Conservation (phyloP, 805 yeast species). For the Kodamaea hsintzibuensis region DNA sequence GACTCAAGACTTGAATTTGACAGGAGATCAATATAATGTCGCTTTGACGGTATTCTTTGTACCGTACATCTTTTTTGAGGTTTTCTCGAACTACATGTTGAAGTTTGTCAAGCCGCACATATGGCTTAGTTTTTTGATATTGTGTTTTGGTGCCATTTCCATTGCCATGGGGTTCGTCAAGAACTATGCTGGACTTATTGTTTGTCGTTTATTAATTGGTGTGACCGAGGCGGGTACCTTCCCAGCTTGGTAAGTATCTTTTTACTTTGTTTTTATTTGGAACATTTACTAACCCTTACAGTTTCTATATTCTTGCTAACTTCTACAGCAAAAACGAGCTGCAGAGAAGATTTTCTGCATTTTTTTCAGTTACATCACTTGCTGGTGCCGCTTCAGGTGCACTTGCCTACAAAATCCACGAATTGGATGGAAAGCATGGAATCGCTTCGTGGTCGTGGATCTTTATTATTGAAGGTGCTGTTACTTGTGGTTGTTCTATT, state of each 20-base stretch:
- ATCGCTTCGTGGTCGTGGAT: conserved; percentile 52
- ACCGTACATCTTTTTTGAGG: conserved; percentile 65
- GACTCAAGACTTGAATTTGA: conserved; percentile 51
- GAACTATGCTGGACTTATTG: conserved; percentile 57
- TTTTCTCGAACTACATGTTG: conserved; percentile 62
- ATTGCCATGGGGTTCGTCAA: conserved; percentile 65
- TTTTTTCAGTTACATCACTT: conserved; percentile 69
- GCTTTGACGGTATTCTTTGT: conserved; percentile 72
- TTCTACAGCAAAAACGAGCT: conserved; percentile 67
- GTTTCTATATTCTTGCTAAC: conserved; percentile 66
- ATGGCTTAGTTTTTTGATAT: conserved; percentile 61
- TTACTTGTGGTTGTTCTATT: conserved; percentile 36
- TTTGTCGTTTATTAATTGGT: conserved; percentile 67
- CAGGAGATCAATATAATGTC: conserved; percentile 60
- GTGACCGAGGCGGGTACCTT: conserved; percentile 69
- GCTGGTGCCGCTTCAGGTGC: conserved; percentile 83
- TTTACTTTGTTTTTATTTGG: background rate
- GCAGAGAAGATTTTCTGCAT: conserved; percentile 66
- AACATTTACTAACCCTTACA: conserved; percentile 15
- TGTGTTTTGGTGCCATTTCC: conserved; percentile 63
- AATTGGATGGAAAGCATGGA: conserved; percentile 48
- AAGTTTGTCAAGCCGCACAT: conserved; percentile 61
- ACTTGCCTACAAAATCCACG: conserved; percentile 63
- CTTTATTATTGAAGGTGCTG: conserved; percentile 49
- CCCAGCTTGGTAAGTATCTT: conserved; percentile 46